Percentiles rank a stretch among this genome's conserved stretches.
These are phyloP conservation scores for Darksidea phi DNA, from an alignment of 495 filamentous ascomycete species.

Conservation along the genomic window DNA sequence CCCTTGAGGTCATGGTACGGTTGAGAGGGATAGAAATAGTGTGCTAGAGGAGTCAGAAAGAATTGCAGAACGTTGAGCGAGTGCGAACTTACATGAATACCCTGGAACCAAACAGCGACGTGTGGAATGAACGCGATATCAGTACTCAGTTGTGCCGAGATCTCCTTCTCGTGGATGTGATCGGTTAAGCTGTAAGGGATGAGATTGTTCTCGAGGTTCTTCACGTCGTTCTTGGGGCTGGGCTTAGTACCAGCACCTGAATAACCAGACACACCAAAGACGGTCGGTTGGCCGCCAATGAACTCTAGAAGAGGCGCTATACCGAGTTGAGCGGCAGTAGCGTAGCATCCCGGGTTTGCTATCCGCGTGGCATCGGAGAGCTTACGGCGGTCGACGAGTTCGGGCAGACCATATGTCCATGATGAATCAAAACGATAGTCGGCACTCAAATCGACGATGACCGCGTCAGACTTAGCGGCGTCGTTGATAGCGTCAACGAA, in stretches of 20 bases:
- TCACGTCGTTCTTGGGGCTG: slow-evolving; percentile 89
- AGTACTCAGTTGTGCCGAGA: slow-evolving; percentile 72
- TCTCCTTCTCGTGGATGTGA: slow-evolving; percentile 95
- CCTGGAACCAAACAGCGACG: slow-evolving; percentile 96
- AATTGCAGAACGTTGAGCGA: slow-evolving; percentile 29
- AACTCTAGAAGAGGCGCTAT: slow-evolving; percentile 79
- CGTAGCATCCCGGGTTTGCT: slow-evolving; percentile 93
- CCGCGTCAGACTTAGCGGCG: slow-evolving; percentile 65
- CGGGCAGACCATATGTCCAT: slow-evolving; percentile 96
- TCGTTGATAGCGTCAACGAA: slow-evolving; percentile 89
- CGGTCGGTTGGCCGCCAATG: slow-evolving; percentile 76
- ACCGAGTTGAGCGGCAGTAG: slow-evolving; percentile 91
- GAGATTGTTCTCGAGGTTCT: slow-evolving; percentile 82
- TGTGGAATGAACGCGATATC: slow-evolving; percentile 89
- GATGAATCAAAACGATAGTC: slow-evolving; percentile 89
- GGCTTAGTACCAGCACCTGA: slow-evolving; percentile 96
- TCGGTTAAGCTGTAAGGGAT: slow-evolving; percentile 92
- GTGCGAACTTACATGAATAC: slow-evolving; percentile 59
- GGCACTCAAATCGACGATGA: slow-evolving; percentile 91
- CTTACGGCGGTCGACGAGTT: slow-evolving; percentile 72
- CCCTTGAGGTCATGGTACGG: slow-evolving; percentile 79
- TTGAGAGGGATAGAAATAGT: slow-evolving; percentile 86
- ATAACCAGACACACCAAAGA: slow-evolving; percentile 95
- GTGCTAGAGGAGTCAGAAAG: slow-evolving; percentile 49
- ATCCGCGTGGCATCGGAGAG: slow-evolving; percentile 85